phyloP scores from a whole-genome alignment of 306 rosid species.

The Acacia melanoxylon region DNA sequence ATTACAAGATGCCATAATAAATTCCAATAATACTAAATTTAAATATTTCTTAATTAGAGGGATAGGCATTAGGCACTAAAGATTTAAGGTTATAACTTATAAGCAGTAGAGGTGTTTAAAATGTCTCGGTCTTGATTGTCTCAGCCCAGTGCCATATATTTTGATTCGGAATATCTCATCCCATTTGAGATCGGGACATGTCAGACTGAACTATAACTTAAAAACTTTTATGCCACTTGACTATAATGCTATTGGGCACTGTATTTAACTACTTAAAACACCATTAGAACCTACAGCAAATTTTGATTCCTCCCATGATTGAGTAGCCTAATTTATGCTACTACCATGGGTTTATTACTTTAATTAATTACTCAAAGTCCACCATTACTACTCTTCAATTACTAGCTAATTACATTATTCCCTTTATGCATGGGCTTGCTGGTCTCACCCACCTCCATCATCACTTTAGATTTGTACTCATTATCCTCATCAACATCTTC shows the following conservation, averaged over 20 bases:
- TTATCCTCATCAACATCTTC: slow-evolving; percentile 49
- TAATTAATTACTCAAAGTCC: slow-evolving; percentile 32
- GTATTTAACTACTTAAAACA: background rate
- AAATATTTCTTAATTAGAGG: background rate
- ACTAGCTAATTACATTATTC: slow-evolving; percentile 28
- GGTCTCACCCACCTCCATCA: slow-evolving; percentile 55
- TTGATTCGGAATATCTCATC: too few species aligned
- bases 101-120: too few species aligned
- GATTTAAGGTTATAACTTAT: too few species aligned
- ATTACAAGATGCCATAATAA: background rate
- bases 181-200: too few species aligned
- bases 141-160: too few species aligned
- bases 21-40: background rate
- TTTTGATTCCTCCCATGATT: background rate
- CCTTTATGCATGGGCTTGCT: slow-evolving; percentile 40
- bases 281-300: background rate
- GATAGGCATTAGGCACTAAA: too few species aligned
- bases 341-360: background rate
- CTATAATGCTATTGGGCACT: too few species aligned
- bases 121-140: fast-evolving
- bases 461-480: background rate
- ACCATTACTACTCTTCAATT: background rate
- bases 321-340: background rate
- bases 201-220: too few species aligned
- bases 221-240: too few species aligned